Percentiles rank a stretch among this genome's conserved stretches.
phyloP scores from a whole-genome alignment of 2,329 filamentous ascomycete genomes.

The Colletotrichum brevisporum region DNA sequence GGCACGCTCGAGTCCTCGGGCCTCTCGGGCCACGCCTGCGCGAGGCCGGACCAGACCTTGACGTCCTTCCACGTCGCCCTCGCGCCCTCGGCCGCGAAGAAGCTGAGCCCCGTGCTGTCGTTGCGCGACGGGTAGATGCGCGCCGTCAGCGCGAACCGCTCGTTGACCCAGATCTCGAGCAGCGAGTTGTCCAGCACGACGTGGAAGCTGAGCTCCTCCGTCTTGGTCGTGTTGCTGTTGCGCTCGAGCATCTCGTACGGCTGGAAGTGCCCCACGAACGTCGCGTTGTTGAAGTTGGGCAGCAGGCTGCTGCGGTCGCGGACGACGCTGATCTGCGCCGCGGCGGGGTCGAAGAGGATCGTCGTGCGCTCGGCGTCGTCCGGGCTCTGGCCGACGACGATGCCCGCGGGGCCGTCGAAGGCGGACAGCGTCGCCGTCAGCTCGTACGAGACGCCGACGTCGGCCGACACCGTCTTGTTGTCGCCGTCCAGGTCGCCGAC shows the following conservation, averaged over 20 bases:
- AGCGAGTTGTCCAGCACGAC: constrained; percentile 38
- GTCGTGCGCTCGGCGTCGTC: constrained; percentile 37
- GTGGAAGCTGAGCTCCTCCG: constrained; percentile 38
- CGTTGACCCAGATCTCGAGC: constrained; percentile 42
- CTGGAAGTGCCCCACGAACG: constrained; percentile 38
- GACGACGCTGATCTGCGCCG: constrained; percentile 31
- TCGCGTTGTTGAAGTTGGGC: constrained; percentile 40
- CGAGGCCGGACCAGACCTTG: constrained; percentile 37
- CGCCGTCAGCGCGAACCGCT: constrained; percentile 40
- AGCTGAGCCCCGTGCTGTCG: constrained; percentile 40
- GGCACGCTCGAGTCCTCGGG: constrained; percentile 35
- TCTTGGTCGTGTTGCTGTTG: constrained; percentile 1
- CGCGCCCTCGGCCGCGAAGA: constrained; percentile 33
- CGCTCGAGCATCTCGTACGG: constrained; percentile 29
- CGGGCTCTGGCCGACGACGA: constrained; percentile 40
- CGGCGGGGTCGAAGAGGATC: constrained; percentile 34
- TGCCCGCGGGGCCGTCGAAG: constrained; percentile 29
- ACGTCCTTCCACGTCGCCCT: constrained; percentile 35
- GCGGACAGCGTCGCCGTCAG: constrained; percentile 37
- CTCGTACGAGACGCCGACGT: constrained; percentile 39
- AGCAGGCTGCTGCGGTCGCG: constrained; percentile 40
- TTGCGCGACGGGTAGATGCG: constrained; percentile 41
- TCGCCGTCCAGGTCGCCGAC: constrained; percentile 31
- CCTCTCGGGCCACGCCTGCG: constrained; percentile 40
- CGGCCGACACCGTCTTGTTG: constrained; percentile 13